A percentile compares a stretch with the other conserved stretches of the same genome.
These are phyloP conservation scores for Comarum palustre DNA, from an alignment of 306 rosid species.

Conservation along the genomic window DNA sequence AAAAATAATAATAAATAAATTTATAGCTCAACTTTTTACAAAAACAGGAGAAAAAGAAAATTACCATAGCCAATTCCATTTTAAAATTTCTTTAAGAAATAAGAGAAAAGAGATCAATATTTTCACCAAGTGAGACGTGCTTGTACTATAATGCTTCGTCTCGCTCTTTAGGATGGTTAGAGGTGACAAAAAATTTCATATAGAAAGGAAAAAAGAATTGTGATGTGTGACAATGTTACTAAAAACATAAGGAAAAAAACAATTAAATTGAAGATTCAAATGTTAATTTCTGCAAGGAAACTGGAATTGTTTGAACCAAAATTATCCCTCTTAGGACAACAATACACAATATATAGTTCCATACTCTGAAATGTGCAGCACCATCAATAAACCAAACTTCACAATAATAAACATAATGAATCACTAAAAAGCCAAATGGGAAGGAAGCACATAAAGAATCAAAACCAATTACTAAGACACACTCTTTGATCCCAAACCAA, in stretches of 20 bases:
- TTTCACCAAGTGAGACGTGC: background rate
- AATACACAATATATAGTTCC: conserved; percentile 5
- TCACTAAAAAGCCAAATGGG: conserved; percentile 10
- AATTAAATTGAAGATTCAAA: background rate
- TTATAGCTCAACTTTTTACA: background rate
- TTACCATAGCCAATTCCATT: no score
- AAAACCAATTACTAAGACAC: conserved; percentile 20
- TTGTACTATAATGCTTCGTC: background rate
- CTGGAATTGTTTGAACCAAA: background rate
- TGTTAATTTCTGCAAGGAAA: no score
- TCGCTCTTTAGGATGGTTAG: no score
- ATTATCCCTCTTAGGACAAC: background rate
- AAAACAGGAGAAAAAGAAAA: background rate
- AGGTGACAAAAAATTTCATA: no score
- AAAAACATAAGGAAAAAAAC: background rate
- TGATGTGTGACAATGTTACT: background rate
- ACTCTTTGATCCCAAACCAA: conserved; percentile 30
- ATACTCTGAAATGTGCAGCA: conserved; percentile 37
- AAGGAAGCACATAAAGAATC: conserved; percentile 1
- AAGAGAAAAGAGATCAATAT: background rate
- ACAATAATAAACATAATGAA: no score
- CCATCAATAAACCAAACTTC: conserved; percentile 37
- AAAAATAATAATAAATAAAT: no score
- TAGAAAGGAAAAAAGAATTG: no score
- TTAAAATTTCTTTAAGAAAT: background rate